Evolutionary conservation across 208 protist genomes (phyloP), one percentile per base, ranked within the genome.

Genomic region (Trypanosoma avium): DNA sequence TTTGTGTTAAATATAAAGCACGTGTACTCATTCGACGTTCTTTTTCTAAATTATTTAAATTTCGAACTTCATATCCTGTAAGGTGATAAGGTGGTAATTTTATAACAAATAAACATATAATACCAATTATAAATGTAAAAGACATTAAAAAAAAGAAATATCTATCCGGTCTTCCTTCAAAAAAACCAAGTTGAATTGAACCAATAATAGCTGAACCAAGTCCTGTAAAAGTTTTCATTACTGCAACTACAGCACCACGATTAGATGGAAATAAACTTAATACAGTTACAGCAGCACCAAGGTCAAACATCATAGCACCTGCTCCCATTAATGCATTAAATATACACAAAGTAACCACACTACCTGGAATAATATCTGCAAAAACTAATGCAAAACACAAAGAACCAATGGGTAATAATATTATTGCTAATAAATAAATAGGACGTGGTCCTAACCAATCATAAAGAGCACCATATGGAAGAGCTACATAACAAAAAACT

Each of bases 31-130:
- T 70, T 10, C 77, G 62, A 8, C 21, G 4, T 40, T 36, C 38
- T 47, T 81, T 73, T 19, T 73, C 79, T 17, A 52, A 64, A 4
- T 81, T 73, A 12, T 59, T 63, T 8, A 93, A 60, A 30, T 79
- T 60, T 8, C 19, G 38, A 40, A 82, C 67, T 55, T 90, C 70
- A 60, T 84, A 81, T 10, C 60, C 78, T 3, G 87, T 91, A n/a
- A 93, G 49, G n/a, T 89, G 74, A 54, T 91, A 93, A 0, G 81
- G 77, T 15, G 87, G 87, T 3, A 88, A 71, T 33, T 76, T 53
- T 3, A 93, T 70, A 62, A 86, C 80, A 6, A 87, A 50, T 8
- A 68, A 60, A 33, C 68, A 77, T n/a, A n/a, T n/a, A n/a, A 13
- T 10, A 13, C 10, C 43, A 30, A 47, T 72, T 57, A 13, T 46